phyloP scores from a whole-genome alignment of 176 grass and related monocot species.

The Aegilops tauschii region DNA sequence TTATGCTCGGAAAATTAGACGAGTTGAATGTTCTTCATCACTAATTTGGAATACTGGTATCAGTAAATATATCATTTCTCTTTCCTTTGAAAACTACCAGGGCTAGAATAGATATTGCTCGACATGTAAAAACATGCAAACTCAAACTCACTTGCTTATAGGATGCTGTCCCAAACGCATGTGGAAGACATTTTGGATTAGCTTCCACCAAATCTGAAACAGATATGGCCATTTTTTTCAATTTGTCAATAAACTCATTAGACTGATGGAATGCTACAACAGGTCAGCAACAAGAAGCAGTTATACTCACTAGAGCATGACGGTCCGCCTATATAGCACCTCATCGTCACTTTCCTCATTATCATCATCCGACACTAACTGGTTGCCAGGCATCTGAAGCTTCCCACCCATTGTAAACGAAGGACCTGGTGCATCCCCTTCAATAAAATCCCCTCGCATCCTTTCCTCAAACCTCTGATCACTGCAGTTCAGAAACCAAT shows the following conservation, averaged over 20 bases:
- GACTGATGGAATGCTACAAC: background rate
- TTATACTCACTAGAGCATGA: conserved; percentile 72
- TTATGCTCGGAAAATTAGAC: background rate
- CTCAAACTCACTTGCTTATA: conserved; percentile 29
- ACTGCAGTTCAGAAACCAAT: conserved; percentile 97
- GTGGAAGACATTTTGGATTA: background rate
- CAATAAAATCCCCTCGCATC: conserved; percentile 81
- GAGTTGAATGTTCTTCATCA: background rate
- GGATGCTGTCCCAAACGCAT: background rate
- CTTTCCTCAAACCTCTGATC: conserved; percentile 91
- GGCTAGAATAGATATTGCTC: background rate
- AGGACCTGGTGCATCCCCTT: conserved; percentile 72
- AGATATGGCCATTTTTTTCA: background rate
- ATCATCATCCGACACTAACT: conserved; percentile 65
- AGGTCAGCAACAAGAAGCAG: conserved; percentile 24
- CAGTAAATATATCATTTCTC: background rate
- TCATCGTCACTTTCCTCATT: conserved; percentile 80
- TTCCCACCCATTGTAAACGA: conserved; percentile 88
- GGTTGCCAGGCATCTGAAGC: conserved; percentile 72
- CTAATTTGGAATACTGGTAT: background rate
- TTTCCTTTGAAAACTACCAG: background rate
- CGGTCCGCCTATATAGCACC: conserved; percentile 82
- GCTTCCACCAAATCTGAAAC: conserved; percentile 28
- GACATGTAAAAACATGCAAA: background rate
- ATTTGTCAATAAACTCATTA: background rate